phyloP scores from a whole-genome alignment of 1,284 basidiomycete genomes.

The Papiliotrema flavescens region DNA sequence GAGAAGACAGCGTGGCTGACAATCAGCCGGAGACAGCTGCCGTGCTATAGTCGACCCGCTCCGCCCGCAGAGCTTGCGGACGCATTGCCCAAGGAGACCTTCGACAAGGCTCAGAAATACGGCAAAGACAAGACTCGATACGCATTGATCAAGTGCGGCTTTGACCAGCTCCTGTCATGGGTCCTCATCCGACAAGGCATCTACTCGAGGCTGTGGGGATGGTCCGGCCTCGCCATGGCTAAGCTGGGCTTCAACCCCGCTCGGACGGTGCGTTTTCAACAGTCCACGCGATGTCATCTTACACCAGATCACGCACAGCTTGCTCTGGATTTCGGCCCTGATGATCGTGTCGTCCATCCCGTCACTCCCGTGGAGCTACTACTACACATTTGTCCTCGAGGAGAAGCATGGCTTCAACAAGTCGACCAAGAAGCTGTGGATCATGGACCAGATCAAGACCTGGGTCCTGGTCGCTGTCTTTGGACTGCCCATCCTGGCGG shows the following conservation, averaged over 20 bases:
- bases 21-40: constrained; percentile 68
- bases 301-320: constrained; percentile 71
- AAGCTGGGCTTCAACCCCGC: constrained; percentile 53
- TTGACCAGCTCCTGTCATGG: constrained; percentile 69
- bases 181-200: constrained; percentile 68
- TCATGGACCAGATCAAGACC: constrained; percentile 75
- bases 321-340: constrained; percentile 69
- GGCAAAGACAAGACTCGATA: constrained; percentile 89
- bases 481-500: constrained; percentile 83
- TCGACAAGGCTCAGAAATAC: constrained; percentile 85
- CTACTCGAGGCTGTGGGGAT: constrained; percentile 73
- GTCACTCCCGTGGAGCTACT: constrained; percentile 68
- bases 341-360: constrained; percentile 66
- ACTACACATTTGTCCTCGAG: constrained; percentile 90
- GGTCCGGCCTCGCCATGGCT: constrained; percentile 30
- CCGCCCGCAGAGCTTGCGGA: constrained; percentile 70
- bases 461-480: constrained; percentile 70
- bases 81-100: constrained; percentile 71
- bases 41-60: constrained; percentile 69
- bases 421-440: constrained; percentile 69
- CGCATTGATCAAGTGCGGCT: constrained; percentile 66
- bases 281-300: background rate
- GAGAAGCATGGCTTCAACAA: constrained; percentile 98
- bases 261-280: constrained; percentile 26
- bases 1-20: no score